Base-by-base conservation (phyloP, 2,329 filamentous ascomycete species). In the Pseudocercospora pini-densiflorae region DNA sequence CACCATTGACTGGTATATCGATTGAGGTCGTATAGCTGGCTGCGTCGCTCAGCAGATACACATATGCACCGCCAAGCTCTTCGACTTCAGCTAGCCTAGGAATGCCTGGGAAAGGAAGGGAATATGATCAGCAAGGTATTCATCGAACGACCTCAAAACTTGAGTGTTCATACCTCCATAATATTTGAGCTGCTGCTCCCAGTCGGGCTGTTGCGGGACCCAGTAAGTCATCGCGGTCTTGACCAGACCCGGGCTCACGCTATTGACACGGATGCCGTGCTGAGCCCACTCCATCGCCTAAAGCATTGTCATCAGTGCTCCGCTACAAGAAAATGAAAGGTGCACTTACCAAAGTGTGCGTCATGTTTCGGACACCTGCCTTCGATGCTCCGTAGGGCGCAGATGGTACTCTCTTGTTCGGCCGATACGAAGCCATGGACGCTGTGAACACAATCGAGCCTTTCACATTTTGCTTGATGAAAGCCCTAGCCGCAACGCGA, bases 401-500 rank as follows among this genome's bases (percentile, higher is more conserved):
- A 14, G 68, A 72, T 16, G 71, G 71, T n/a, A 66, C 69, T 3
- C 70, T 65, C 19, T 72, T 68, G 61, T 83, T 84, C 0, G 82
- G 81, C 4, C 81, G 74, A 70, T 84, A 83, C 1, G 78, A 80
- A 0, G 82, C 81, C 81, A 84, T 83, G 1, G 75, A 78, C 9
- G 81, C 81, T 0, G 81, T 84, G 69, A 83, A 83, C 7, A 84
- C 81, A 31, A 84, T 78, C 6, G 77, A 79, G 1, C 81, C 82
- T 66, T 81, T 82, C 10, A 83, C 74, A 0, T 78, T 78, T 5
- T 79, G 79, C 66, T 81, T 81, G 62, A 83, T 82, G 69, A 84
- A 83, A 0, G 80, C 79, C 5, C 80, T 71, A 2, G 82, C 81
- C 1, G 81, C 81, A 1, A 76, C 78, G 5, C 78, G 72, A 1